A percentile compares a stretch with the other conserved stretches of the same genome.
These are phyloP conservation scores for Acanthamoeba lenticulata DNA, from an alignment of 208 protist species.

Conservation along the genomic window DNA sequence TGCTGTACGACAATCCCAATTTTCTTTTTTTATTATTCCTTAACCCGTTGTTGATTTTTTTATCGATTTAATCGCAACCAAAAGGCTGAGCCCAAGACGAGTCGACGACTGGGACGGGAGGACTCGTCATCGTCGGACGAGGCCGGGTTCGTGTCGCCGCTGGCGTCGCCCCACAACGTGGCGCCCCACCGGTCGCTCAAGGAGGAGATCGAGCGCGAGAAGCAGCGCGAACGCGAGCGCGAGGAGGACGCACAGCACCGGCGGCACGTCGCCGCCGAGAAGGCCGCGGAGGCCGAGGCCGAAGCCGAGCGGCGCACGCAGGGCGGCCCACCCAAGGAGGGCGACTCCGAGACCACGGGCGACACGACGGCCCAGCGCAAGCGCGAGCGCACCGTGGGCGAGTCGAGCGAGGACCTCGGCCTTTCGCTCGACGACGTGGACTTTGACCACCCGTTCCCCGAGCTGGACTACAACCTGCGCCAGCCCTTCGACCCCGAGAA, in stretches of 20 bases:
- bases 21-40: not conserved
- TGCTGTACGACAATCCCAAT: not conserved
- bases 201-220: conserved; percentile 28
- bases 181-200: conserved; percentile 9
- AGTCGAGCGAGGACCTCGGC: conserved; percentile 22
- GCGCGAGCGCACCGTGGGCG: not conserved
- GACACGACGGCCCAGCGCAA: not conserved
- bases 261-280: not conserved
- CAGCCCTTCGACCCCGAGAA: conserved; percentile 5
- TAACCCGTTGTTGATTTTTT: too few relatives aligned
- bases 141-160: not conserved
- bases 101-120: not conserved
- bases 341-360: not conserved
- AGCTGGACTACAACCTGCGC: conserved; percentile 8
- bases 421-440: not conserved
- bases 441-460: not conserved
- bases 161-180: conserved; percentile 3
- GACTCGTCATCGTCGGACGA: conserved; percentile 22
- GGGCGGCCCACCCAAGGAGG: not conserved
- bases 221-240: not conserved
- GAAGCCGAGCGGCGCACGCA: conserved; percentile 9
- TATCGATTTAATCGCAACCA: not conserved
- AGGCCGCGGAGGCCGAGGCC: too few relatives aligned
- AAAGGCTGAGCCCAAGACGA: not conserved
- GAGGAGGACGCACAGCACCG: not conserved